Evolutionary conservation across 139 green algal genomes (phyloP).

Genomic region (Picochlorum sp.): DNA sequence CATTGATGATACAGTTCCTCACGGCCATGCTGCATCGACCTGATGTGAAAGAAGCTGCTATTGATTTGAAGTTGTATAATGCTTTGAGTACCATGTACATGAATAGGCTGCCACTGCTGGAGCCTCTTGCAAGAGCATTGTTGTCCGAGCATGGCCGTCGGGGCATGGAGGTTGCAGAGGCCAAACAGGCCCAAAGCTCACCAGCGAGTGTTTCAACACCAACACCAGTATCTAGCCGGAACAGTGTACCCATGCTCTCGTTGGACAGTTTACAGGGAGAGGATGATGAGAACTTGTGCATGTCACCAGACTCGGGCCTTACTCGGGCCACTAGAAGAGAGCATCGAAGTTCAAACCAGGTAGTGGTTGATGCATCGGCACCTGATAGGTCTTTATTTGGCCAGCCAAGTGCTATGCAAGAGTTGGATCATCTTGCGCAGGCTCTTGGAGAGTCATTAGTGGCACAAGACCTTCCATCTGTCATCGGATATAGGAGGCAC

Average conservation of each 20-base stretch:
- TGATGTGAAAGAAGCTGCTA: constrained; percentile 20
- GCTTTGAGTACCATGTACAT: constrained; percentile 11
- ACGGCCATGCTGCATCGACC: constrained; percentile 20
- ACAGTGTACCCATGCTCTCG: too few species aligned
- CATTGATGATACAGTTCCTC: constrained; percentile 22
- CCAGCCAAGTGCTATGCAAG: background rate
- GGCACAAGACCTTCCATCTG: constrained; percentile 32
- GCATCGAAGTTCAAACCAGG: background rate
- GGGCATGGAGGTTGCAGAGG: too few species aligned
- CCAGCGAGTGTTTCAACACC: too few species aligned
- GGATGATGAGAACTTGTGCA: too few species aligned
- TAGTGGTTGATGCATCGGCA: background rate
- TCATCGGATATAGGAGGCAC: constrained; percentile 34
- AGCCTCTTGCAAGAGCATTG: constrained; percentile 8
- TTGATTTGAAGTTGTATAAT: constrained; percentile 11
- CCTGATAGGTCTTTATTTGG: background rate
- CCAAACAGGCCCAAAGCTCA: too few species aligned
- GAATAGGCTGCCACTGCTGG: constrained; percentile 1
- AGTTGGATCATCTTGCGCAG: constrained; percentile 28
- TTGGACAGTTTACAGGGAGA: too few species aligned
- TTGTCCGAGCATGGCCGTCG: background rate
- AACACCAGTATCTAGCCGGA: too few species aligned
- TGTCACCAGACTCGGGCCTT: constrained; percentile 9
- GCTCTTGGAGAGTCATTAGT: constrained; percentile 39
- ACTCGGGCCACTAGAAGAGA: constrained; percentile 26